Base-by-base conservation (phyloP, 805 yeast genomes). In the Saccharomycopsis sp. region DNA sequence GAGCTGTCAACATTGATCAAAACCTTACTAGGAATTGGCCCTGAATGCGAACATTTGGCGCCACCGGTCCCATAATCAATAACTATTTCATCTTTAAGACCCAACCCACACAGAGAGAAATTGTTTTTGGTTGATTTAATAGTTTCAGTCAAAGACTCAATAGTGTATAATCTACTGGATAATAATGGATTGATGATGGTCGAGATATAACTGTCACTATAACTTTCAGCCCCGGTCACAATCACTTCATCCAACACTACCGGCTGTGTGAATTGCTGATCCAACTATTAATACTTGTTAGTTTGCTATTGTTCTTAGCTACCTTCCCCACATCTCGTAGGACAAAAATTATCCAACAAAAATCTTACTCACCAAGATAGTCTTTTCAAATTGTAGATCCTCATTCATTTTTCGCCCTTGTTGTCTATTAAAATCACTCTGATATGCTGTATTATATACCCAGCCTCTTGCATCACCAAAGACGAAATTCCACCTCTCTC, bases 181-280 rank as follows among this genome's bases (percentile, higher is more conserved):
- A 59, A 51, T 2, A 59, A 9, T 24, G 62, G 62, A 12, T 24
- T 19, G n/a, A 59, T 25, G 14, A 59, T 38, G 9, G 44, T 38
- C 2, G 44, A 9, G 17, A 59, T 15, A 34, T 47, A 56, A 14
- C 41, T 34, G 14, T 49, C 34, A 23, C 54, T 47, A 38, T 20
- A 56, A 2, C 8, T 35, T 1, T 29, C 49, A 2, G 57, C 54
- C 7, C 53, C 53, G 3, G n/a, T 23, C 12, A 59, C 59, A 29
- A 52, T 57, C 8, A 59, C 62, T 19, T 44, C 47, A 19, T 23
- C 23, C 29, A 58, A 20, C 7, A 22, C 38, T 20, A 53, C 15
- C n/a, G 20, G 17, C 9, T 53, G 56, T 12, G 47, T 42, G n/a
- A 22, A 53, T 34, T 56, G 49, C 22, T 44, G 49, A 44, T 44